Evolutionary conservation across 257 asterid species (phyloP).

Genomic region (Plantago ovata): DNA sequence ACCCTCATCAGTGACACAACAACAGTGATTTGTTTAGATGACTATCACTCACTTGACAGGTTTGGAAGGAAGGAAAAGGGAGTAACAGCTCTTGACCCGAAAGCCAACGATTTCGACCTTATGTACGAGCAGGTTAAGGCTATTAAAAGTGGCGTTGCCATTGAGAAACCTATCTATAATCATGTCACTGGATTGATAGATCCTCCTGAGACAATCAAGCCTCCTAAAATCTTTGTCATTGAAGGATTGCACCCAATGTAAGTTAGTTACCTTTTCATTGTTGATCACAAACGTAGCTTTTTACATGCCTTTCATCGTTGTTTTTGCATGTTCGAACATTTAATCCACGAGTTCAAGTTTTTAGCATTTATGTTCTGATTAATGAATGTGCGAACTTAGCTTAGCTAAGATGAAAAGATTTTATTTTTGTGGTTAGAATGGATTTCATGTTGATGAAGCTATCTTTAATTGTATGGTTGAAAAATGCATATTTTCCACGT

Average conservation of each 20-base stretch:
- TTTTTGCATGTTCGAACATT: slow-evolving; percentile 2
- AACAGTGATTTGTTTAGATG: slow-evolving; percentile 89
- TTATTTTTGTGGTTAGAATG: not conserved
- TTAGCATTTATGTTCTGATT: not conserved
- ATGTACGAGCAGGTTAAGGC: slow-evolving; percentile 95
- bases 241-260: slow-evolving; percentile 99
- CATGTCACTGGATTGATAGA: slow-evolving; percentile 87
- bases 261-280: slow-evolving; percentile 19
- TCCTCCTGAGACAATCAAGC: slow-evolving; percentile 80
- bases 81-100: slow-evolving; percentile 91
- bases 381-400: not conserved
- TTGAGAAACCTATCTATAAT: slow-evolving; percentile 82
- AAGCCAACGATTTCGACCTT: slow-evolving; percentile 83
- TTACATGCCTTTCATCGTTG: not conserved
- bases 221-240: slow-evolving; percentile 95
- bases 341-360: not conserved
- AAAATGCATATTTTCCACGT: slow-evolving; percentile 57
- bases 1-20: slow-evolving; percentile 84
- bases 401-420: not conserved
- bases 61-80: slow-evolving; percentile 89
- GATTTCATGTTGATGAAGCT: slow-evolving; percentile 2
- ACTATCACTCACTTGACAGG: slow-evolving; percentile 89
- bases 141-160: slow-evolving; percentile 59
- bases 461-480: slow-evolving; percentile 34
- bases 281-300: not conserved